Base-by-base conservation (phyloP, 257 asterid genomes). In the Plantago ovata region DNA sequence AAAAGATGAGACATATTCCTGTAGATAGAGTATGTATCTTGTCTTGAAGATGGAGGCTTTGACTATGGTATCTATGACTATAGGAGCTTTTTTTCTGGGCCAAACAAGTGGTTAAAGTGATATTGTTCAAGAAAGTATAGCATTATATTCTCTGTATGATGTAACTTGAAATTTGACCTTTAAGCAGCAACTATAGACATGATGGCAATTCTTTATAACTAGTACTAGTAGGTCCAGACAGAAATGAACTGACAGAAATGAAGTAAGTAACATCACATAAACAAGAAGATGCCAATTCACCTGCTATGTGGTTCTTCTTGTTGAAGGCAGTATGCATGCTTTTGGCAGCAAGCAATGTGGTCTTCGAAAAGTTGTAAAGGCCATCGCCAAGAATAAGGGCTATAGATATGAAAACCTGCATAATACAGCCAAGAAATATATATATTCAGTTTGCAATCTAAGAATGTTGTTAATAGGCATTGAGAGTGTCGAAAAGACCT, bases 381-480 rank as follows among this genome's bases (percentile, higher is more conserved):
- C 97, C 97, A 40, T 89, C 95, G 3, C 97, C 97, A 18, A 89
- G 80, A 53, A 89, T 78, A 15, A 89, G 93, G 44, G 94, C 81
- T 18, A 89, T 87, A 28, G 97, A 77, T 60, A 89, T 74, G 62
- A 89, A 89, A 58, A 89, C 94, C 97, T 87, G 82, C 77, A 72
- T 0, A 13, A n/a, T n/a, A n/a, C n/a, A n/a, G n/a, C n/a, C n/a
- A n/a, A n/a, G n/a, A 7, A 24, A 60, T 8, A 8, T 28, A 4
- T 14, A 42, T 13, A 0, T 57, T 64, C 32, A 24, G 41, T 36
- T 55, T 56, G 19, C 54, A 60, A 16, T 11, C 10, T 3, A 42
- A 23, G 4, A 10, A 42, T 42, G 16, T 13, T 13, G 53, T 32
- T 8, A 61, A 61, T 8, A 12, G 14, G 9, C 33, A 21, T 63